Evolutionary conservation across 2,329 filamentous ascomycete species (phyloP).

Genomic region (Fusarium sacchari): DNA sequence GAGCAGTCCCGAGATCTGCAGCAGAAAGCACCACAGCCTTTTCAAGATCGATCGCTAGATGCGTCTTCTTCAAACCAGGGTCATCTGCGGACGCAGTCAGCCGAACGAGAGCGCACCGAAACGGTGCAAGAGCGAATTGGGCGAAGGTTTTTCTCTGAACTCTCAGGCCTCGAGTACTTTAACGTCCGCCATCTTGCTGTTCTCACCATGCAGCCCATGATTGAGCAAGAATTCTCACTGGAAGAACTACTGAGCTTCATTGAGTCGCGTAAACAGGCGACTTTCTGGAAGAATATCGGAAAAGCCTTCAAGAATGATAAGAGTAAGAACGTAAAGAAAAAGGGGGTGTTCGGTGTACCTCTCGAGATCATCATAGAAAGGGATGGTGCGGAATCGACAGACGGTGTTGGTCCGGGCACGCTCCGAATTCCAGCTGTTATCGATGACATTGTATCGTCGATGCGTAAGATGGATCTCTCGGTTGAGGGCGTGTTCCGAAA

Average conservation of each 20-base stretch:
- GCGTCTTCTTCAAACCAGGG: constrained; percentile 66
- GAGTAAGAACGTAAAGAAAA: constrained; percentile 83
- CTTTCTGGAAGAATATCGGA: constrained; percentile 98
- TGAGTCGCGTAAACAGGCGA: constrained; percentile 86
- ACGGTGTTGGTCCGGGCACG: constrained; percentile 91
- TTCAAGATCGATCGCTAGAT: constrained; percentile 53
- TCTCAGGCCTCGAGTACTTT: constrained; percentile 95
- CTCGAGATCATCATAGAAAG: constrained; percentile 90
- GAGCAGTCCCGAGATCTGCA: constrained; percentile 95
- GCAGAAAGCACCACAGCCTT: constrained; percentile 59
- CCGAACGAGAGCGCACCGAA: constrained; percentile 62
- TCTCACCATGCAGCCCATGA: constrained; percentile 90
- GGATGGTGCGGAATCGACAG: constrained; percentile 96
- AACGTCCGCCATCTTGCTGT: constrained; percentile 96
- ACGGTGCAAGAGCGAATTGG: constrained; percentile 63
- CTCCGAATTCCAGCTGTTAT: constrained; percentile 92
- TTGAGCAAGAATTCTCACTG: constrained; percentile 90
- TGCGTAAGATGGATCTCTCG: constrained; percentile 99
- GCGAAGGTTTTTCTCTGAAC: constrained; percentile 93
- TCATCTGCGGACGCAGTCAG: constrained; percentile 71
- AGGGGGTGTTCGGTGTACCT: constrained; percentile 91
- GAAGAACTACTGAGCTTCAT: constrained; percentile 94
- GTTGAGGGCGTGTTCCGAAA: constrained; percentile 99
- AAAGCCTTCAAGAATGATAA: constrained; percentile 94
- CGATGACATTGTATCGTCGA: constrained; percentile 92